Evolutionary conservation across 331 rosid species (phyloP), one percentile per base, ranked within the genome.

Genomic region (Pyrus hybrid): DNA sequence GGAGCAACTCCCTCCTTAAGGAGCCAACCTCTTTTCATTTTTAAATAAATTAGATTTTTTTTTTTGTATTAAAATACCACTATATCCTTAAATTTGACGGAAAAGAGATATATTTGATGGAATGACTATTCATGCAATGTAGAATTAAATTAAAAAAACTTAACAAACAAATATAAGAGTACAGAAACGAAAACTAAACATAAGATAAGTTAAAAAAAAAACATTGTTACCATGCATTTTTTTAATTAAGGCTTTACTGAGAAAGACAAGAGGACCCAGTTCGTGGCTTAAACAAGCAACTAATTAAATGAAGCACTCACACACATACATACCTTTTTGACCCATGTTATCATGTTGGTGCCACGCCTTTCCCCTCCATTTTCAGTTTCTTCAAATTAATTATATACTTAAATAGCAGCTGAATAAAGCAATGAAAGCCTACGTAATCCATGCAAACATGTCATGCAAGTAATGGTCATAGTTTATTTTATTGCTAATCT

Each of bases 361-460:
- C 76, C 67, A 57, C 74, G 25, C 35, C 83, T 71, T 86, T 72
- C 79, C 54, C 21, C 20, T 65, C 62, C 67, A 25, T 62, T 28
- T 62, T 57, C 3, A 18, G 1, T 53, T 23, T 35, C 30, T 76
- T 32, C 54, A 58, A 70, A 67, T 75, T 76, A 54, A 72, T 79
- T 53, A 53, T 51, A 51, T 53, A 67, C 14, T 53, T 16, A 20
- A 56, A 30, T 29, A 53, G 32, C 47, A 53, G 56, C 64, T 17
- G 32, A 56, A 13, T 10, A 21, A 69, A 68, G 29, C 35, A 58
- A 32, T 75, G 74, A 79, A 32, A 79, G 23, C 73, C 80, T 76
- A 72, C 81, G 88, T 84, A 79, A 74, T 67, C 85, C 87, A 85
- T 82, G 89, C 93, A 88, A 81, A 79, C 77, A 32, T 85, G 89